phyloP scores from a whole-genome alignment of 352 stramenopile genomes.

The Phytophthora aleatoria region DNA sequence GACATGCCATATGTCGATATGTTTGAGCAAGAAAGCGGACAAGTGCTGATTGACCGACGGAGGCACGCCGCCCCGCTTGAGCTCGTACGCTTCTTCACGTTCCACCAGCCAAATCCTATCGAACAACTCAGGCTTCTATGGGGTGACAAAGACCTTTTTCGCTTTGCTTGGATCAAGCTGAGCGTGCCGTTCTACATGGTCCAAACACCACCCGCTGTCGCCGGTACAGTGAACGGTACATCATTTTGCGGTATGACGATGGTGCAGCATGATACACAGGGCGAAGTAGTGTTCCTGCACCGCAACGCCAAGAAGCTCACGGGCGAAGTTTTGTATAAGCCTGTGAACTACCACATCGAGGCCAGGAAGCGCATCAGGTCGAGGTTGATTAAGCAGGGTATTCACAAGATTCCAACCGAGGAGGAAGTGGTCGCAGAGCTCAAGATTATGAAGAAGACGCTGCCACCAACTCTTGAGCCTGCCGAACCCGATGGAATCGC shows the following conservation, averaged over 20 bases:
- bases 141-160: conserved; percentile 69
- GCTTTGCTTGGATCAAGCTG: conserved; percentile 60
- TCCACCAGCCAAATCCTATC: conserved; percentile 44
- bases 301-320: conserved; percentile 57
- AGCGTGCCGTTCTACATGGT: conserved; percentile 56
- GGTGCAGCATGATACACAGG: conserved; percentile 39
- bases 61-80: conserved; percentile 20
- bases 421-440: conserved; percentile 26
- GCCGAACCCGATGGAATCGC: conserved; percentile 29
- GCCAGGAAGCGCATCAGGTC: conserved; percentile 26
- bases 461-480: conserved; percentile 21
- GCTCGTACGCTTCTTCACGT: conserved; percentile 45
- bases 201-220: conserved; percentile 40
- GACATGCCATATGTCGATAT: conserved; percentile 52
- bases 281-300: conserved; percentile 53
- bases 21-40: conserved; percentile 42
- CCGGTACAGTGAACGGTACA: conserved; percentile 31
- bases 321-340: conserved; percentile 28
- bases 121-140: conserved; percentile 44
- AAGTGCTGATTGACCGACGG: conserved; percentile 26
- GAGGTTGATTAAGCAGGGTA: conserved; percentile 26
- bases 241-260: conserved; percentile 45
- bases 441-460: conserved; percentile 23
- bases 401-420: conserved; percentile 19
- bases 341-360: conserved; percentile 28